Evolutionary conservation across 768 basidiomycete species (phyloP).

Genomic region (Serendipita sp.): DNA sequence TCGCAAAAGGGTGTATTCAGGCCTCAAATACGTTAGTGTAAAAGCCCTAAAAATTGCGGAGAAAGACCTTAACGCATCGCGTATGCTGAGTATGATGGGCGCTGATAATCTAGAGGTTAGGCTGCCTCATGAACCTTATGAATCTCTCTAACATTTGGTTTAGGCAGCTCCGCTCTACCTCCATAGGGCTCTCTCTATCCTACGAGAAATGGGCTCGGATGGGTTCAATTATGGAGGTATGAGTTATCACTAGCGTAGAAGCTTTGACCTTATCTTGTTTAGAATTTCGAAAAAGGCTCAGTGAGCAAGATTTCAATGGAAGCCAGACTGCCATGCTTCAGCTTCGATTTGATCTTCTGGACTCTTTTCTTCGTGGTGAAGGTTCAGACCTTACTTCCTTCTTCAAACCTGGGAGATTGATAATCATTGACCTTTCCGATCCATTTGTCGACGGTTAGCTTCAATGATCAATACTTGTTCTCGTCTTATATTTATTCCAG

Average conservation of each 20-base stretch:
- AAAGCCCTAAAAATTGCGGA: constrained; percentile 40
- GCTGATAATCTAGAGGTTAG: constrained; percentile 21
- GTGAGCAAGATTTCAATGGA: constrained; percentile 36
- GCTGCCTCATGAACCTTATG: background rate
- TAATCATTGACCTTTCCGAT: background rate
- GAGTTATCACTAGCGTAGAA: background rate
- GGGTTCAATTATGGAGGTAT: constrained; percentile 20
- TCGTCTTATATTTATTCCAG: background rate
- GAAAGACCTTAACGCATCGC: constrained; percentile 48
- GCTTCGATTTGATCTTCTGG: constrained; percentile 46
- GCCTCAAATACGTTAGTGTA: constrained; percentile 25
- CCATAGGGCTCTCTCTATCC: constrained; percentile 25
- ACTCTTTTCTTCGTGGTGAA: constrained; percentile 33
- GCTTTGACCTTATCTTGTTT: constrained; percentile 10
- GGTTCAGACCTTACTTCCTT: constrained; percentile 6
- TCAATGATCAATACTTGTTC: constrained; percentile 32
- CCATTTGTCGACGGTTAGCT: constrained; percentile 17
- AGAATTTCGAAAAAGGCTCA: constrained; percentile 33
- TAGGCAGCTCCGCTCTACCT: constrained; percentile 8
- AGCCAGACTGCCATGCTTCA: constrained; percentile 39
- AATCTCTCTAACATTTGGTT: background rate
- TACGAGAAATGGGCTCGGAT: constrained; percentile 44
- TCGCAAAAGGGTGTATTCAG: constrained; percentile 7
- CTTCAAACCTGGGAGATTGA: background rate
- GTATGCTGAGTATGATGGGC: constrained; percentile 63